Percentiles rank a stretch among this genome's conserved stretches.
phyloP scores from a whole-genome alignment of 2,329 filamentous ascomycete genomes.

The Akanthomyces dipterigenus region DNA sequence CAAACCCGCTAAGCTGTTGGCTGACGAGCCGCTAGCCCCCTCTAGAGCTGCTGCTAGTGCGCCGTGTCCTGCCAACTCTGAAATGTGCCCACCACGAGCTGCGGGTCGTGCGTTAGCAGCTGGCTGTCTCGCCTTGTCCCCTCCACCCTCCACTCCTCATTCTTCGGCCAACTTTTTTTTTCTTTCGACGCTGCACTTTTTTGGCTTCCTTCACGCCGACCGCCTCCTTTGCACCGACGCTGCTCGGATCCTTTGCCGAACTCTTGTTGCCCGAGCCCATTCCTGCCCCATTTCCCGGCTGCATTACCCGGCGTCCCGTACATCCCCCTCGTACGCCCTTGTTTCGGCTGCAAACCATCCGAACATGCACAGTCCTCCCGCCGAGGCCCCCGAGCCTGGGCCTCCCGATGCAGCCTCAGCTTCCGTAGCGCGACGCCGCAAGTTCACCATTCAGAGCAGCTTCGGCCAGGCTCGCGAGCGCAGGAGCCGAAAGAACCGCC shows the following conservation, averaged over 20 bases:
- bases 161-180: constrained; percentile 14
- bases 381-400: not conserved
- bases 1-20: no score
- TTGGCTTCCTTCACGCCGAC: constrained; percentile 1
- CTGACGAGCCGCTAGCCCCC: not conserved
- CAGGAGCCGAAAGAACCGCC: constrained; percentile 39
- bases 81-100: not conserved
- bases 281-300: not conserved
- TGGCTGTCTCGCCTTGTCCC: not conserved
- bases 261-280: not conserved
- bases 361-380: constrained; percentile 10
- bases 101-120: not conserved
- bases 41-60: not conserved
- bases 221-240: not conserved
- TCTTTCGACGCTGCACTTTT: constrained; percentile 2
- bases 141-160: constrained; percentile 7
- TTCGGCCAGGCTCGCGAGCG: constrained; percentile 33
- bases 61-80: no score
- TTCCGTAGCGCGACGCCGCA: constrained; percentile 21
- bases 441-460: constrained; percentile 35
- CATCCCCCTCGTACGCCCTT: not conserved
- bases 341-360: not conserved
- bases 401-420: not conserved
- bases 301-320: not conserved
- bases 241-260: not conserved